A percentile compares a stretch with the other conserved stretches of the same genome.
Evolutionary conservation across 2,329 filamentous ascomycete genomes (phyloP).

Genomic region (Chaetomium strumarium): DNA sequence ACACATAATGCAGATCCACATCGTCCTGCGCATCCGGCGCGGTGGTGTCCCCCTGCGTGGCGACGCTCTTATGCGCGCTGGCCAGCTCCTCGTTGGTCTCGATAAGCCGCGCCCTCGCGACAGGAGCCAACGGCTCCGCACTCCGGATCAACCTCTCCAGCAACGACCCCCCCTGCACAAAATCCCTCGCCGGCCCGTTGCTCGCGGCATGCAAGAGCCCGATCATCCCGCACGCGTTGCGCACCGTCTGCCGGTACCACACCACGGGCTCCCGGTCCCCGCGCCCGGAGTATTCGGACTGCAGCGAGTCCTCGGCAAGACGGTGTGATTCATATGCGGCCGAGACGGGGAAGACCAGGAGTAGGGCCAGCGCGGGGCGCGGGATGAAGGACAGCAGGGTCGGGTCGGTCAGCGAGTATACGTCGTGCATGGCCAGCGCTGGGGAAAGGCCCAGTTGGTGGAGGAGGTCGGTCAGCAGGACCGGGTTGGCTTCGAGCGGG

Average conservation of each 20-base stretch:
- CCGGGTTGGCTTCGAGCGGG: slow-evolving; percentile 69
- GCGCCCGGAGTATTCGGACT: slow-evolving; percentile 58
- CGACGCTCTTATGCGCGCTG: slow-evolving; percentile 70
- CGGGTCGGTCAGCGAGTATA: slow-evolving; percentile 83
- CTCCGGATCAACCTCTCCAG: slow-evolving; percentile 60
- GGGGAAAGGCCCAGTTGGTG: slow-evolving; percentile 77
- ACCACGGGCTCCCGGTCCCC: slow-evolving; percentile 70
- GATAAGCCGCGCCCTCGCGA: slow-evolving; percentile 63
- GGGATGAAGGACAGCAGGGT: slow-evolving; percentile 82
- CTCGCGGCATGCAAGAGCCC: slow-evolving; percentile 75
- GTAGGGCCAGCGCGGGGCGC: slow-evolving; percentile 77
- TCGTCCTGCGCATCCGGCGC: slow-evolving; percentile 74
- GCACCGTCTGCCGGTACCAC: slow-evolving; percentile 94
- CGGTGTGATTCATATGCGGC: slow-evolving; percentile 73
- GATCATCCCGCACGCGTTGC: slow-evolving; percentile 89
- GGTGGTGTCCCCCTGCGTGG: slow-evolving; percentile 67
- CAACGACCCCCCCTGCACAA: slow-evolving; percentile 52
- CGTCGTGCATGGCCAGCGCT: slow-evolving; percentile 77
- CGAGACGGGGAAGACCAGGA: slow-evolving; percentile 86
- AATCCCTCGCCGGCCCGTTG: slow-evolving; percentile 65
- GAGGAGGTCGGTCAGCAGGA: slow-evolving; percentile 78
- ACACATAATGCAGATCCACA: slow-evolving; percentile 93
- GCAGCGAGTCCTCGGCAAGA: slow-evolving; percentile 61
- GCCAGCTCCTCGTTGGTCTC: slow-evolving; percentile 74
- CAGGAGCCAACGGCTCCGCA: slow-evolving; percentile 64